Percentiles rank a stretch among this genome's conserved stretches.
These are phyloP conservation scores for Laburnicola sp. DNA, from an alignment of 2,329 filamentous ascomycete species.

Conservation along the genomic window DNA sequence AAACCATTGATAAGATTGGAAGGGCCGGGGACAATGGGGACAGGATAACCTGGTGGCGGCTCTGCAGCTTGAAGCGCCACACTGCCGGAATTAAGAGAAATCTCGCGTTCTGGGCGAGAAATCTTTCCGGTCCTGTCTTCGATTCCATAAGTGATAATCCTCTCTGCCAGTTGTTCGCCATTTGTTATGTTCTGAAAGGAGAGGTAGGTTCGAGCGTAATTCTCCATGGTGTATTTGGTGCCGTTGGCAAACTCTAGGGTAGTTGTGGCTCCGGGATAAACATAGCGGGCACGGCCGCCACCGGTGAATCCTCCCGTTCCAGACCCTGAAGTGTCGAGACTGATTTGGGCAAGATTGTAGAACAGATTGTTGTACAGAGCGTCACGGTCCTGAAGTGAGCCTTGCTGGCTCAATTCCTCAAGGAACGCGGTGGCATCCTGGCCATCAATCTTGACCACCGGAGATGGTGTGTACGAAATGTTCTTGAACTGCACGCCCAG, in stretches of 20 bases:
- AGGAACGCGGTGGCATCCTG: conserved; percentile 55
- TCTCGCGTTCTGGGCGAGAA: neutral
- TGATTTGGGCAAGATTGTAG: conserved; percentile 51
- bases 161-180: conserved; percentile 46
- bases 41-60: conserved; percentile 49
- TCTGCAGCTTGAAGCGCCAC: conserved; percentile 11
- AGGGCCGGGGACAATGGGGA: conserved; percentile 44
- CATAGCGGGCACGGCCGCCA: conserved; percentile 49
- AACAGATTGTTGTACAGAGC: conserved; percentile 59
- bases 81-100: neutral
- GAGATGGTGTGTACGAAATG: conserved; percentile 52
- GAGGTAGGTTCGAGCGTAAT: conserved; percentile 47
- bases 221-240: conserved; percentile 44
- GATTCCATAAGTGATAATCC: conserved; percentile 41
- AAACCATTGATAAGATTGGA: conserved; percentile 51
- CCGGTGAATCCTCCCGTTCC: conserved; percentile 50
- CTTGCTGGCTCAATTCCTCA: conserved; percentile 51
- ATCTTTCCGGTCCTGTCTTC: neutral
- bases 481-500: conserved; percentile 50
- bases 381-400: conserved; percentile 59
- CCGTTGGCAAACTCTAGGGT: conserved; percentile 53
- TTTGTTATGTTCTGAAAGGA: conserved; percentile 46
- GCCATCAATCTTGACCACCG: conserved; percentile 61
- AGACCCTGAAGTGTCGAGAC: conserved; percentile 45
- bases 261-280: conserved; percentile 50